Base-by-base conservation (phyloP, 352 stramenopile genomes). In the Peronosclerospora sorghi region DNA sequence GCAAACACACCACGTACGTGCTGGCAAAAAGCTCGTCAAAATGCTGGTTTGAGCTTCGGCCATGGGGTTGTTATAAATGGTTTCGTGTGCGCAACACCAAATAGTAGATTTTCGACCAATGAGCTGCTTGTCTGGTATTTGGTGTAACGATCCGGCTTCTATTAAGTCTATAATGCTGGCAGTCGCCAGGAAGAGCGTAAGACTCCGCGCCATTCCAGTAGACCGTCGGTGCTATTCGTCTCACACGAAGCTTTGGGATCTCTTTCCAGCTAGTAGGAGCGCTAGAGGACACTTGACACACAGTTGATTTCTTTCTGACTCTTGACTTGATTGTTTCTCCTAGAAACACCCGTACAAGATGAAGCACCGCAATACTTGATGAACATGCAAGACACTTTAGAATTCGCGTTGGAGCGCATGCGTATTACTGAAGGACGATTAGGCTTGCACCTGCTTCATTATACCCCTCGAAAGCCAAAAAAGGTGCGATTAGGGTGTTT, bases 341-440 rank as follows among this genome's bases (percentile, higher is more conserved):
- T 42, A 34, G 36, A 52, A 42, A 26, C 29, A 6, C 41, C 46
- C 23, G 41, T 32, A 15, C 24, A 55, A 15, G 40, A 45, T 9
- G 51, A 65, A 21, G 55, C 62, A 8, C 62, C 64, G 17, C 53
- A 56, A 19, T 75, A 82, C 48, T 47, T 82, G 43, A 69, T 71
- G 29, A 71, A 75, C 40, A 72, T 70, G 58, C 50, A 46, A 34
- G 64, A 77, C 35, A 82, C 69, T 36, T 41, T 82, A 8, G 66
- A 79, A 34, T 78, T 79, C 28, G 62, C 56, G 29, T 43, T 82
- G 8, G 69, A 82, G 41, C 67, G 64, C 9, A 82, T 82, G 66
- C 69, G 69, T 21, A 46, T 67, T 8, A 54, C 38, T 7, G 38
- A 62, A 41, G 38, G 48, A 1, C 51, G 59, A n/a, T 60, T 69